A percentile compares a stretch with the other conserved stretches of the same genome.
phyloP scores from a whole-genome alignment of 805 yeast species.

The Saccharomycodes ludwigii region DNA sequence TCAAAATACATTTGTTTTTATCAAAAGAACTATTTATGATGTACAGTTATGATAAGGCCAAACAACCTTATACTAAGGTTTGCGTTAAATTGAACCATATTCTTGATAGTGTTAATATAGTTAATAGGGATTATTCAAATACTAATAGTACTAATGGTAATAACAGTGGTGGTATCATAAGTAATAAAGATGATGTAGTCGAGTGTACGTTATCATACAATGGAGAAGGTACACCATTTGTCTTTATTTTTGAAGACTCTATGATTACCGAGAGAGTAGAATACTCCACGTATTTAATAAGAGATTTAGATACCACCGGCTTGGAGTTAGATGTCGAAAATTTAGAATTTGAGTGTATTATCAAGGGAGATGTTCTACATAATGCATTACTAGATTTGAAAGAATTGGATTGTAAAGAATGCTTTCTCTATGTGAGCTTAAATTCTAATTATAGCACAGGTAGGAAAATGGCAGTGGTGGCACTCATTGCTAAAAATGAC shows the following conservation, averaged over 20 bases:
- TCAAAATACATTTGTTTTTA: constrained; percentile 22
- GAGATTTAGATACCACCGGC: constrained; percentile 24
- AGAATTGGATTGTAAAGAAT: constrained; percentile 39
- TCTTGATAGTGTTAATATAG: constrained; percentile 38
- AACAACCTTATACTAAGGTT: constrained; percentile 20
- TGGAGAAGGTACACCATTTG: constrained; percentile 41
- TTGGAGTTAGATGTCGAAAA: constrained; percentile 32
- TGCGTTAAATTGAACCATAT: constrained; percentile 34
- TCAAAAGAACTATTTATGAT: constrained; percentile 21
- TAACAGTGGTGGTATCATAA: no score
- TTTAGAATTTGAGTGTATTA: constrained; percentile 37
- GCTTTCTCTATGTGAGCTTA: constrained; percentile 33
- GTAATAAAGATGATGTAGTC: constrained; percentile 21
- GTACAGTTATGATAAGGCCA: constrained; percentile 13
- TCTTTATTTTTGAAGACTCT: constrained; percentile 41
- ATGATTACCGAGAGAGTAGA: constrained; percentile 46
- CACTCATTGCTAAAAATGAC: constrained; percentile 47
- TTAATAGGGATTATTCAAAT: constrained; percentile 23
- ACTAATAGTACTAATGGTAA: no score
- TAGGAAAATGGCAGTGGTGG: constrained; percentile 22
- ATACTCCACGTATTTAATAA: constrained; percentile 33
- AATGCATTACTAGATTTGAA: constrained; percentile 45
- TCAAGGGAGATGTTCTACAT: constrained; percentile 39
- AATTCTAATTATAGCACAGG: constrained; percentile 12
- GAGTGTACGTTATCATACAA: constrained; percentile 40